Percentiles rank a stretch among this genome's conserved stretches.
These are phyloP conservation scores for Ceratocystis albifundus DNA, from an alignment of 2,329 filamentous ascomycete genomes.

Conservation along the genomic window DNA sequence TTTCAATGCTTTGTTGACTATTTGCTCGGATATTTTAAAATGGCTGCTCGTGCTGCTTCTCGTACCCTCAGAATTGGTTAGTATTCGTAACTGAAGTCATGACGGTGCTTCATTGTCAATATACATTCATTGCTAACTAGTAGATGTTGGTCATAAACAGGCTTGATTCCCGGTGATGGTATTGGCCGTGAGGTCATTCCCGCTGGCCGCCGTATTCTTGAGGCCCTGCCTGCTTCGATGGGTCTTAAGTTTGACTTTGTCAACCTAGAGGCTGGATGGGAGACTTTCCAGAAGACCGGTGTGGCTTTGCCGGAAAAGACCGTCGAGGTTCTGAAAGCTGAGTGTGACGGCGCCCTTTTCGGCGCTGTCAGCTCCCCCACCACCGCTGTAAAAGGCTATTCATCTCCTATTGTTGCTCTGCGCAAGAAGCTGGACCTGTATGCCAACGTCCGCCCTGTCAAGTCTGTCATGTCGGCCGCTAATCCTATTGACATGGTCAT, in stretches of 20 bases:
- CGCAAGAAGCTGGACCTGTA: constrained; percentile 92
- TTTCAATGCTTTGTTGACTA: background rate
- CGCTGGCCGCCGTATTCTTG: constrained; percentile 78
- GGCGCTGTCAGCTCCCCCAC: constrained; percentile 85
- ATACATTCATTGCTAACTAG: background rate
- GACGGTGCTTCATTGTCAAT: background rate
- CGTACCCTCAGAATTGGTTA: constrained; percentile 53
- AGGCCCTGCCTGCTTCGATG: constrained; percentile 83
- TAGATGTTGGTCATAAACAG: constrained; percentile 35
- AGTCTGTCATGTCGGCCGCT: constrained; percentile 55
- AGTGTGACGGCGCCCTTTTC: constrained; percentile 93
- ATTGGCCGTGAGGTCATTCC: constrained; percentile 98
- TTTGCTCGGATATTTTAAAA: constrained; percentile 29
- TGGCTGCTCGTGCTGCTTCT: constrained; percentile 44
- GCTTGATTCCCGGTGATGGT: constrained; percentile 93
- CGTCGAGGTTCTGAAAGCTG: constrained; percentile 72
- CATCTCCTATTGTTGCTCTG: constrained; percentile 88
- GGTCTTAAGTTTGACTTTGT: constrained; percentile 90
- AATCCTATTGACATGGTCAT: constrained; percentile 90
- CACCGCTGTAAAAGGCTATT: constrained; percentile 85
- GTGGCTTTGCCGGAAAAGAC: constrained; percentile 81
- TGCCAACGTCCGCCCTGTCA: constrained; percentile 94
- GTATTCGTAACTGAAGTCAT: constrained; percentile 25
- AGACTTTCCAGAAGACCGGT: constrained; percentile 83
- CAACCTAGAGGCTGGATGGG: constrained; percentile 84